Evolutionary conservation across 73 alveolate species (phyloP).

Genomic region (Blepharisma stoltei): DNA sequence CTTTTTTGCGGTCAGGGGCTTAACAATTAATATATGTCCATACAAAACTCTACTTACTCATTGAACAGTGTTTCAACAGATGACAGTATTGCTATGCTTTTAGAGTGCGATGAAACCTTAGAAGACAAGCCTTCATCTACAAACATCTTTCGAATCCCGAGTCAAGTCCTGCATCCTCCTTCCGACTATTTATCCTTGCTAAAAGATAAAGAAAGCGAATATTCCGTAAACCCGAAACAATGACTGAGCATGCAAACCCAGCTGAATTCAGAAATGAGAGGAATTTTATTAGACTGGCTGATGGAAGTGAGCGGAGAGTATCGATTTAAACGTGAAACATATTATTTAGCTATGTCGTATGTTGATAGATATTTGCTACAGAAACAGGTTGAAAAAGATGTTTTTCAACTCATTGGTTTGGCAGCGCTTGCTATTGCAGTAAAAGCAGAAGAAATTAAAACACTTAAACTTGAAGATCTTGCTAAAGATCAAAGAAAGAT

Average conservation of each 20-base stretch:
- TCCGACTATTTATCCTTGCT: too few species aligned
- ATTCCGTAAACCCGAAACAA: too few species aligned
- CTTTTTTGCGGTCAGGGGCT: too few species aligned
- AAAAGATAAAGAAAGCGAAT: too few species aligned
- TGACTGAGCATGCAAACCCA: conserved; percentile 18
- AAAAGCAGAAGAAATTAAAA: conserved; percentile 72
- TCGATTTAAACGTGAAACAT: conserved; percentile 63
- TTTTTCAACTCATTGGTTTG: conserved; percentile 72
- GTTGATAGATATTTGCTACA: conserved; percentile 63
- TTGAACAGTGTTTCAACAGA: too few species aligned
- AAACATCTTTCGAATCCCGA: too few species aligned
- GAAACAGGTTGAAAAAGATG: conserved; percentile 46
- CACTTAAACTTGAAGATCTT: conserved; percentile 88
- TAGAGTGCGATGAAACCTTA: too few species aligned
- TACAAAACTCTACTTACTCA: too few species aligned
- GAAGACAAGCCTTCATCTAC: too few species aligned
- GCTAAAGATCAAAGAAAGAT: conserved; percentile 51
- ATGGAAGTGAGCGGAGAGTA: conserved; percentile 71
- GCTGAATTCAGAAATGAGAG: conserved; percentile 38
- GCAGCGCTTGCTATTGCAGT: conserved; percentile 64
- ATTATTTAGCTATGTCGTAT: conserved; percentile 55
- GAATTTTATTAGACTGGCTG: conserved; percentile 72
- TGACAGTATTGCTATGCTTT: too few species aligned
- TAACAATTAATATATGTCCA: too few species aligned
- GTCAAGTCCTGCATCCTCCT: too few species aligned